Percentiles rank a stretch among this genome's conserved stretches.
These are phyloP conservation scores for Microbotryum silenes-acaulis DNA, from an alignment of 1,284 basidiomycete genomes.

Conservation along the genomic window DNA sequence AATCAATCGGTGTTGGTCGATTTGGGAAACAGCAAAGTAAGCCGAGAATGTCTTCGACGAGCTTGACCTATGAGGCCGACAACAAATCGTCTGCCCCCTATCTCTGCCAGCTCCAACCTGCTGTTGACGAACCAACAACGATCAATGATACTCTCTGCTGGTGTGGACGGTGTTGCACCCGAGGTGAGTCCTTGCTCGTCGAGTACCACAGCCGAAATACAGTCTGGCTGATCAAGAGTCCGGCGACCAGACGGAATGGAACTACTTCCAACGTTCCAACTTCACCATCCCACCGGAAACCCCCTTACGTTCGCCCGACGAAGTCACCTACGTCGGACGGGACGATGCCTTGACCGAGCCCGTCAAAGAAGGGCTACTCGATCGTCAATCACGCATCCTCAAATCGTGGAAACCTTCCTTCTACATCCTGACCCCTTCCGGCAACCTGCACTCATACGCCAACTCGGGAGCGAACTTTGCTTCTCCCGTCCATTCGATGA, in stretches of 20 bases:
- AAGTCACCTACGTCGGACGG: constrained; percentile 12
- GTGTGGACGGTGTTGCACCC: constrained; percentile 20
- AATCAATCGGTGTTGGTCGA: constrained; percentile 18
- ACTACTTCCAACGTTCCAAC: constrained; percentile 25
- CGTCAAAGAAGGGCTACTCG: constrained; percentile 22
- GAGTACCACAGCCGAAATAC: neutral
- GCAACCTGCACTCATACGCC: constrained; percentile 24
- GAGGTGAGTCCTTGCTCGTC: constrained; percentile 2
- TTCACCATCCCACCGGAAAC: constrained; percentile 6
- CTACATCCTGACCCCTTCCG: constrained; percentile 26
- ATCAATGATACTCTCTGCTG: constrained; percentile 24
- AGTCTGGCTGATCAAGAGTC: neutral
- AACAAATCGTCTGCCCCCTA: neutral
- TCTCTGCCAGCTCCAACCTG: constrained; percentile 18
- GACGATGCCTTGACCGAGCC: constrained; percentile 16
- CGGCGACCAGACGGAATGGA: constrained; percentile 21
- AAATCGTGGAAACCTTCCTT: constrained; percentile 24
- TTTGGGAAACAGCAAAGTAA: constrained; percentile 23
- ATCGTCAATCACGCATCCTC: constrained; percentile 27
- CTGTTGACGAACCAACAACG: constrained; percentile 22
- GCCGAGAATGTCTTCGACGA: neutral
- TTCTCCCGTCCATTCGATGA: neutral
- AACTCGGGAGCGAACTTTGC: constrained; percentile 1
- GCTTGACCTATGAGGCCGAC: neutral
- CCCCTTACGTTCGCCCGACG: neutral